phyloP scores from a whole-genome alignment of 768 basidiomycete species.

The Kwoniella sp. region DNA sequence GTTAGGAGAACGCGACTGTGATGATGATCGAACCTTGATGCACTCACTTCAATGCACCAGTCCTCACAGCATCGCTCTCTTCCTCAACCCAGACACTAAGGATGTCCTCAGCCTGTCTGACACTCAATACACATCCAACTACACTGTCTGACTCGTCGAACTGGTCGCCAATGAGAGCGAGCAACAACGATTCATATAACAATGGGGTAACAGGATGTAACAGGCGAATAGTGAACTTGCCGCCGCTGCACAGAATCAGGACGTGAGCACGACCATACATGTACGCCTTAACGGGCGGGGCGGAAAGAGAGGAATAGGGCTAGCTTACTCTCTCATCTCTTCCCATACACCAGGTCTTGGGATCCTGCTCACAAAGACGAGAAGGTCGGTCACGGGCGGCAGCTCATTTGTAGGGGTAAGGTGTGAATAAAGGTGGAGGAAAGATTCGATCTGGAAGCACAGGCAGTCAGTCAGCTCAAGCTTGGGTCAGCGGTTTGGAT shows the following conservation, averaged over 20 bases:
- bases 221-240: constrained; percentile 93
- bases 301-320: not conserved
- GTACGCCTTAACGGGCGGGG: not conserved
- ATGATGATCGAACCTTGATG: too few species aligned
- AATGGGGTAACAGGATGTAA: constrained; percentile 62
- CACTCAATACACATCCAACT: constrained; percentile 92
- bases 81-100: constrained; percentile 87
- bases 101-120: constrained; percentile 84
- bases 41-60: constrained; percentile 78
- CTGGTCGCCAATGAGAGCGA: constrained; percentile 86
- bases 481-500: too few species aligned
- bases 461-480: constrained; percentile 3
- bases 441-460: constrained; percentile 75
- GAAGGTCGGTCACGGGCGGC: constrained; percentile 87
- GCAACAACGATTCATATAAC: constrained; percentile 58
- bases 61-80: constrained; percentile 72
- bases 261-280: not conserved
- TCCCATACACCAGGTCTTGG: constrained; percentile 89
- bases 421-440: constrained; percentile 93
- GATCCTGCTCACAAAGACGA: constrained; percentile 83
- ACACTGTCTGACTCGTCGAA: constrained; percentile 69
- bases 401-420: constrained; percentile 80
- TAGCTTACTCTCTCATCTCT: constrained; percentile 72
- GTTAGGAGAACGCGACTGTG: too few species aligned
- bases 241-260: constrained; percentile 63